These are phyloP conservation scores for Ustilago esculenta DNA, from an alignment of 1,284 basidiomycete species.

Conservation along the genomic window DNA sequence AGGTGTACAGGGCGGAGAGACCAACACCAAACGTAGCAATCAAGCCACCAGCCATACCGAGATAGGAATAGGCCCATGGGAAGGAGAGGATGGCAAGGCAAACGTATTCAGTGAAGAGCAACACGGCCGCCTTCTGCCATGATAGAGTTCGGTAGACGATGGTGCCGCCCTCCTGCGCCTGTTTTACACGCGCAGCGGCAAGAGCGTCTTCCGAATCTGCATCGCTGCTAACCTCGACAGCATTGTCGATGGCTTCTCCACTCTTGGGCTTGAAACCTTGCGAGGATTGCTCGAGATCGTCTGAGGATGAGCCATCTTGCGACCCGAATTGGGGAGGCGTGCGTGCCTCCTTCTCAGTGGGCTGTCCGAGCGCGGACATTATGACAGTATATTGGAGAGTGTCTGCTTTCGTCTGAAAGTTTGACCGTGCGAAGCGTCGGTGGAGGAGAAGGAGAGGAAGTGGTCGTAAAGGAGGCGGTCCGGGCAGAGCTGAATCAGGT, in stretches of 20 bases:
- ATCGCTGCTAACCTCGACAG: conserved; percentile 27
- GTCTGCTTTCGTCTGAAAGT: neutral
- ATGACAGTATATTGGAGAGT: neutral
- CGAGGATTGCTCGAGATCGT: conserved; percentile 27
- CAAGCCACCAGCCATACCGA: conserved; percentile 62
- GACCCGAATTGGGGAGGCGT: conserved; percentile 10
- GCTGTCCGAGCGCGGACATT: conserved; percentile 26
- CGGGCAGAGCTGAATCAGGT: too few relatives aligned
- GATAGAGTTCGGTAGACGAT: conserved; percentile 52
- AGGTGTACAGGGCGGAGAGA: conserved; percentile 57
- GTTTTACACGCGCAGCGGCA: conserved; percentile 17
- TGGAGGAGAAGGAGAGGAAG: neutral
- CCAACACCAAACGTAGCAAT: conserved; percentile 56
- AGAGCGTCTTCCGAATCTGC: conserved; percentile 31
- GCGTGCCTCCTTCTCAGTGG: conserved; percentile 22
- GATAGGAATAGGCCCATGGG: conserved; percentile 52
- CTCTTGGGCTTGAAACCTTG: conserved; percentile 20
- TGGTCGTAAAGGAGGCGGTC: too few relatives aligned
- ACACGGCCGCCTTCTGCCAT: conserved; percentile 55
- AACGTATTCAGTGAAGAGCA: conserved; percentile 61
- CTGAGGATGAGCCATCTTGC: conserved; percentile 19
- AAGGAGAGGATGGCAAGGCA: conserved; percentile 61
- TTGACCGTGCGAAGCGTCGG: too few relatives aligned
- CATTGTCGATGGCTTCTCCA: conserved; percentile 9
- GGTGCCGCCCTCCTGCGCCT: conserved; percentile 48